A percentile compares a stretch with the other conserved stretches of the same genome.
phyloP scores from a whole-genome alignment of 75 land plant genomes.

The Pinus taeda region DNA sequence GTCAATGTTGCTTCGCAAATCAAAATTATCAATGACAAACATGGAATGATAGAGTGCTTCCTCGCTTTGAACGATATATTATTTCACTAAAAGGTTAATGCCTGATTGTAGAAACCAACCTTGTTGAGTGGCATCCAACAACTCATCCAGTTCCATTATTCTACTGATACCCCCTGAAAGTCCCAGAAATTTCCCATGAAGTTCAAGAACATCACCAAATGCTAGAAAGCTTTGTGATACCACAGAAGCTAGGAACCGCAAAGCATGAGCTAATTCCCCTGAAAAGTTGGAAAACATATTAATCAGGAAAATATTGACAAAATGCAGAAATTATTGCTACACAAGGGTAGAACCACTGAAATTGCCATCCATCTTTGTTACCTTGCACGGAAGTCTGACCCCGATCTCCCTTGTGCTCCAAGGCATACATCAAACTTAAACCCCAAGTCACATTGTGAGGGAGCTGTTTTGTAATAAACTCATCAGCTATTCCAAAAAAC shows the following conservation, averaged over 20 bases:
- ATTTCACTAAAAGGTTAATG: not conserved
- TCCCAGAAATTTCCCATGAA: constrained; percentile 85
- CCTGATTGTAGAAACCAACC: constrained; percentile 33
- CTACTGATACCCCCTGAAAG: constrained; percentile 91
- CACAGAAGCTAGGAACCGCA: constrained; percentile 96
- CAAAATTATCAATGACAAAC: not conserved
- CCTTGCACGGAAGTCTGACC: constrained; percentile 85
- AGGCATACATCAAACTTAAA: constrained; percentile 87
- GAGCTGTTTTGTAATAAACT: constrained; percentile 94
- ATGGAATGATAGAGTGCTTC: constrained; percentile 2
- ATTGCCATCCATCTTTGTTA: not conserved
- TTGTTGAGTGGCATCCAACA: constrained; percentile 71
- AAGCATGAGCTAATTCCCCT: constrained; percentile 98
- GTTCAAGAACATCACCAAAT: constrained; percentile 97
- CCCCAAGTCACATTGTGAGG: constrained; percentile 99
- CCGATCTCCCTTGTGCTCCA: constrained; percentile 91
- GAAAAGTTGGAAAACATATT: constrained; percentile 14
- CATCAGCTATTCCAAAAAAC: constrained; percentile 92
- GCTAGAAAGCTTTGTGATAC: constrained; percentile 99
- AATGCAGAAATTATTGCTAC: not conserved
- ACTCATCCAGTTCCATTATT: constrained; percentile 91
- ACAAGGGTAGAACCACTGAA: not conserved
- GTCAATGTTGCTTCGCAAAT: not conserved
- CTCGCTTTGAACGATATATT: not conserved
- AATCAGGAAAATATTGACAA: not conserved